Base-by-base conservation (phyloP, 2,329 filamentous ascomycete genomes). In the Seiridium cupressi region DNA sequence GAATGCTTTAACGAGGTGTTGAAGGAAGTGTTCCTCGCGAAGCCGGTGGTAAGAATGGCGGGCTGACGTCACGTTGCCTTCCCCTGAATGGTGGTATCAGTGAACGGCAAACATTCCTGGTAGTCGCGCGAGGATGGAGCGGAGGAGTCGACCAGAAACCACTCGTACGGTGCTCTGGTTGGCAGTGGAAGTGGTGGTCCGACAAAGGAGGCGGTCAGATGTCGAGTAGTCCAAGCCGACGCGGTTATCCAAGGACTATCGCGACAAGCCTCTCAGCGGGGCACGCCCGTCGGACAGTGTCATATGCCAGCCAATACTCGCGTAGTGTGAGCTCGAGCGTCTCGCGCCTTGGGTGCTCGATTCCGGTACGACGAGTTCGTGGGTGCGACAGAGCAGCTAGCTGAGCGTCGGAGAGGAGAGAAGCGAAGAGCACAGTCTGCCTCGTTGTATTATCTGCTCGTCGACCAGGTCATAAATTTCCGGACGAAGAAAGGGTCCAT, bases 221-320 rank as follows among this genome's bases (percentile, higher is more conserved):
- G 51, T 55, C 51, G 51, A 42, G 40, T 36, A 31, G 46, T 58
- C 46, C 34, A 44, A 38, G 10, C 38, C 46, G 32, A 35, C 11
- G 44, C 44, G 10, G n/a, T 13, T 38, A 7, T 38, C 34, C 31
- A 51, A 11, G 31, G 31, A 13, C 35, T 55, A 46, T 57, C 55
- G 55, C 55, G 46, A 58, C 55, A 48, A 58, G 55, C 32, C 46
- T 51, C 49, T 53, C 31, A 55, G 51, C 51, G 51, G 51, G 51
- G 51, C 36, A 34, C n/a, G 51, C 51, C 49, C 38, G 38, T 42
- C 13, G 7, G 13, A 42, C 38, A 42, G 38, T 42, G 51, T 55
- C 13, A 44, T 11, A 55, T 44, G 46, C 46, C 11, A 48, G n/a
- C 46, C 8, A 31, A n/a, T 7, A 26, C 18, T 26, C 18, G 18